Conservation (phyloP, 2,329 filamentous ascomycete genomes). For the Magnaporthiopsis rhizophila region DNA sequence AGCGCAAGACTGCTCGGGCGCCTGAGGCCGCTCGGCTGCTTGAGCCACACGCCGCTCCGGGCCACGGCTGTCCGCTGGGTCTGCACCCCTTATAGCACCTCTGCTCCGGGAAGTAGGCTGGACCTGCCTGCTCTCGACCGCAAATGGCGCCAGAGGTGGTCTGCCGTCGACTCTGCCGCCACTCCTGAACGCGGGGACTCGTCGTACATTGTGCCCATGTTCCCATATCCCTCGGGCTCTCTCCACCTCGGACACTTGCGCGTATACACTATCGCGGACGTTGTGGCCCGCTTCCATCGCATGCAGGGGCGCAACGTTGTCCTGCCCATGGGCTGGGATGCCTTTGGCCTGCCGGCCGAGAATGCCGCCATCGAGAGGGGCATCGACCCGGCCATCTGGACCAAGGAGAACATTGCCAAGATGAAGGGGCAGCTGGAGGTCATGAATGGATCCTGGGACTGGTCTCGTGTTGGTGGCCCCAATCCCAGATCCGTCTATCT, state of each 20-base stretch:
- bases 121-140: slow-evolving; percentile 38
- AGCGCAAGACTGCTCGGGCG: neutral
- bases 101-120: slow-evolving; percentile 21
- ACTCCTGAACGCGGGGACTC: slow-evolving; percentile 1
- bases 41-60: neutral
- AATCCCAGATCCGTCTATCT: neutral
- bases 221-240: slow-evolving; percentile 82
- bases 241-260: slow-evolving; percentile 82
- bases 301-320: slow-evolving; percentile 70
- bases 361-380: slow-evolving; percentile 83
- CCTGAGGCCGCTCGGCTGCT: neutral
- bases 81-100: slow-evolving; percentile 23
- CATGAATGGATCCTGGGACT: slow-evolving; percentile 81
- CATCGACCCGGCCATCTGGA: slow-evolving; percentile 72
- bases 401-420: slow-evolving; percentile 65
- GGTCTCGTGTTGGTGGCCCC: slow-evolving; percentile 59
- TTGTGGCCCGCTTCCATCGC: slow-evolving; percentile 66
- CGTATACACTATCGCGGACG: slow-evolving; percentile 86
- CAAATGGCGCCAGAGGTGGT: slow-evolving; percentile 46
- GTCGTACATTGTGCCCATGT: slow-evolving; percentile 81
- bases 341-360: slow-evolving; percentile 83
- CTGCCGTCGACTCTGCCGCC: slow-evolving; percentile 8
- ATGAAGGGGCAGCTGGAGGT: slow-evolving; percentile 76
- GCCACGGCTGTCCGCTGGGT: slow-evolving; percentile 12
- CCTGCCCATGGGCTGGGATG: slow-evolving; percentile 93